Percentiles rank a stretch among this genome's conserved stretches.
Evolutionary conservation across 139 green algal genomes (phyloP).

Genomic region (Zygnema circumcarinatum): DNA sequence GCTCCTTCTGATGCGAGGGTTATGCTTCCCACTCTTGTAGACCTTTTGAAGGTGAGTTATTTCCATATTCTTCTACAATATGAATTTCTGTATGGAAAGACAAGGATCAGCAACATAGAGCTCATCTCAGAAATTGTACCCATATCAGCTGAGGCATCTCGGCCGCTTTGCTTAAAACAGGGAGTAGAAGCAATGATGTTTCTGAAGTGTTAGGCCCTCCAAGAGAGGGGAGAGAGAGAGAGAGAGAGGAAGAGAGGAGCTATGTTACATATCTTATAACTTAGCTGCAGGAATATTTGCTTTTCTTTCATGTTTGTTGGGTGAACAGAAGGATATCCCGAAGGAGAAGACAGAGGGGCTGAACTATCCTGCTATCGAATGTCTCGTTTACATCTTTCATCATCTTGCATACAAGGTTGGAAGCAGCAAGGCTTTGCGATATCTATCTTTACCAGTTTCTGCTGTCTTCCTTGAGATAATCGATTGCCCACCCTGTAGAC

Average conservation of each 20-base stretch:
- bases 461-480: neutral
- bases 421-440: neutral
- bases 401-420: conserved; percentile 53
- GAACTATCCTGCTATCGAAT: conserved; percentile 26
- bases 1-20: conserved; percentile 21
- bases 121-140: neutral
- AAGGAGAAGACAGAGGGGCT: conserved; percentile 25
- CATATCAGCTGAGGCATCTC: neutral
- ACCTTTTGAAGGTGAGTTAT: conserved; percentile 41
- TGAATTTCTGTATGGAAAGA: neutral
- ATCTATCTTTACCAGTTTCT: neutral
- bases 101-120: neutral
- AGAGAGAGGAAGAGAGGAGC: too few species aligned
- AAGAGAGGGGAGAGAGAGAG: too few species aligned
- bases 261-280: too few species aligned
- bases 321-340: conserved; percentile 40
- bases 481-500: too few species aligned
- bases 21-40: conserved; percentile 37
- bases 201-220: too few species aligned
- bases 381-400: conserved; percentile 55
- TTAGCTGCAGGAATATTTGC: too few species aligned
- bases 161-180: neutral
- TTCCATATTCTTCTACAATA: neutral
- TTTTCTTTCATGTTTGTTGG: too few species aligned
- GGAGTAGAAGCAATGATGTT: neutral